Conservation (phyloP, 169 alveolate genomes). For the Babesia bigemina region DNA sequence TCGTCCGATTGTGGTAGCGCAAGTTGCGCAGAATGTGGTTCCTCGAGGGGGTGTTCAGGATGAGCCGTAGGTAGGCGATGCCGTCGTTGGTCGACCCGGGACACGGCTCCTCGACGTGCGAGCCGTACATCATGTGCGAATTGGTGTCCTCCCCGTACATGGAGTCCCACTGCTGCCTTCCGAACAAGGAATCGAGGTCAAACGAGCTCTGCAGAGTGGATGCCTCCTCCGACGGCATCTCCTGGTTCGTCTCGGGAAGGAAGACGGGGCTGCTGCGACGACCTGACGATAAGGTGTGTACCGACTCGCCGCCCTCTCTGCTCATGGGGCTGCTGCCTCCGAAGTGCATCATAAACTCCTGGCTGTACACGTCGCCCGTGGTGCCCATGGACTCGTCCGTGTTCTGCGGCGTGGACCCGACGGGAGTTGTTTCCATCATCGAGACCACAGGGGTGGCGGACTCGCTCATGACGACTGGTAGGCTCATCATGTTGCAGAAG, state of each 20-base stretch:
- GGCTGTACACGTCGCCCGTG: slow-evolving; percentile 1
- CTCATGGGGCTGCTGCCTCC: slow-evolving; percentile 2
- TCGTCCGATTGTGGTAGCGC: slow-evolving; percentile 8
- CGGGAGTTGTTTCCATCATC: slow-evolving; percentile 7
- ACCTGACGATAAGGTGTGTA: neutral
- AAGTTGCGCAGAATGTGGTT: slow-evolving; percentile 32
- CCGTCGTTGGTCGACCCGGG: slow-evolving; percentile 13
- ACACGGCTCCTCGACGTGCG: slow-evolving; percentile 4
- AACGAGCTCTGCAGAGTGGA: neutral
- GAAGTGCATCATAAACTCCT: neutral
- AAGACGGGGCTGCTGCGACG: neutral
- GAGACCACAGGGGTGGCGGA: slow-evolving; percentile 5
- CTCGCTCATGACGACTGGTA: neutral
- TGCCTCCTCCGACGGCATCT: neutral
- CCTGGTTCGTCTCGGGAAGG: slow-evolving; percentile 8
- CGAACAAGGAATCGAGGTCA: neutral
- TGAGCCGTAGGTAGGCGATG: slow-evolving; percentile 22
- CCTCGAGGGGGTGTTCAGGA: slow-evolving; percentile 29
- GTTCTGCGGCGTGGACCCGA: neutral
- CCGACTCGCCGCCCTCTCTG: neutral
- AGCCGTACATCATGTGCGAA: neutral
- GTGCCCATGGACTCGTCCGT: slow-evolving; percentile 22
- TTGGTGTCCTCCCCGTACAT: slow-evolving; percentile 9
- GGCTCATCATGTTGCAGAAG: slow-evolving; percentile 17
- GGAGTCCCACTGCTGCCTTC: neutral